Base-by-base conservation (phyloP, 495 filamentous ascomycete genomes). In the Penicillium psychrofluorescens region DNA sequence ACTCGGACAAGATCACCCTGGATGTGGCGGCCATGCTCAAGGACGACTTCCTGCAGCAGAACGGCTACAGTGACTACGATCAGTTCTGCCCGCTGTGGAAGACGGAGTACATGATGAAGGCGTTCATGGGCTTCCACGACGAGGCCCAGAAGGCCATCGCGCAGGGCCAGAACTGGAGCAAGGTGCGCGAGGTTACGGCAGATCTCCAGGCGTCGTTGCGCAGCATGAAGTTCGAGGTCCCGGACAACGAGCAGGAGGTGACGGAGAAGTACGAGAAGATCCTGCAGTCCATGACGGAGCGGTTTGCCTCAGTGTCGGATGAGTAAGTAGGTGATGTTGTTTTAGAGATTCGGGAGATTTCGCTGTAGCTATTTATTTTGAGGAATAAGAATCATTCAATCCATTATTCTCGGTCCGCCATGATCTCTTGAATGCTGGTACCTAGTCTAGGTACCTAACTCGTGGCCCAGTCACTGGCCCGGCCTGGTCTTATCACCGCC, bases 71-170 rank as follows among this genome's bases (percentile, higher is more conserved):
- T 62, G 86, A 95, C 63, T 96, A 97, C 64, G 94, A 99, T 63
- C 88, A 95, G 71, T 97, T 92, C 79, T 99, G 92, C 62, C 92
- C 92, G 30, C 75, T 99, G 59, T 99, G 91, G 91, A 99, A 99
- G 80, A 99, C 92, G 4, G 83, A 91, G 59, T 99, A 94, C 79
- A 96, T 99, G 92, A 99, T 99, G 92, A 95, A 92, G 77, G 81
- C 83, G 37, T 95, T 99, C 80, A 89, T 97, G 80, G 86, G 82
- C 40, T 99, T 89, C 77, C 88, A 95, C 54, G 94, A 99, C 62
- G 92, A 99, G 70, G 82, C 87, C 9, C 92, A 97, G 66, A 97
- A 95, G 75, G 91, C 90, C 1, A 71, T 99, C 56, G 78, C 86
- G 12, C 85, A 94, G 55, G 92, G 92, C 42, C 83, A 87, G 58